These are phyloP conservation scores for Cryphonectria radicalis DNA, from an alignment of 2,329 filamentous ascomycete species.

Conservation along the genomic window DNA sequence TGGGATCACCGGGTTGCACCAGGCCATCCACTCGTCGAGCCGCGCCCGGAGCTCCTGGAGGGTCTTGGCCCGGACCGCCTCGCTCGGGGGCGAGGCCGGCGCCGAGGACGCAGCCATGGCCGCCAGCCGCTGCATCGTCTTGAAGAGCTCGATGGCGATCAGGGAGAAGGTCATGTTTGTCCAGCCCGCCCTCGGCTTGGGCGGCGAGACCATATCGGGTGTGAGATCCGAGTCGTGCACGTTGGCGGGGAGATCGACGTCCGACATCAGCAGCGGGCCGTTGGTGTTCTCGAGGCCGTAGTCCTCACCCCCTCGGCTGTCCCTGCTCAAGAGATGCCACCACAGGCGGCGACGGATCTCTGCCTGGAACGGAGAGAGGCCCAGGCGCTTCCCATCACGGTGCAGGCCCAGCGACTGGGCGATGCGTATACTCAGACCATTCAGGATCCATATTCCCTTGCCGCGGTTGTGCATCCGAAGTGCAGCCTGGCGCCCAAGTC, in stretches of 20 bases:
- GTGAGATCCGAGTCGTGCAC: conserved; percentile 57
- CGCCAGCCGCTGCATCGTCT: conserved; percentile 51
- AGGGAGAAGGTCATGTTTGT: conserved; percentile 62
- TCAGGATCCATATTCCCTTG: conserved; percentile 45
- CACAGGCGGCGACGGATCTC: conserved; percentile 58
- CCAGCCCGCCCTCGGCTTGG: conserved; percentile 52
- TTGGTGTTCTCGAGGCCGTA: conserved; percentile 47
- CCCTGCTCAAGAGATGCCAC: conserved; percentile 59
- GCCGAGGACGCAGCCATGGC: conserved; percentile 39
- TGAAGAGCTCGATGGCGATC: conserved; percentile 56
- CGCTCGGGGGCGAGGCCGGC: conserved; percentile 2
- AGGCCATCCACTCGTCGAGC: conserved; percentile 17
- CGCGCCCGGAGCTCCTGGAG: conserved; percentile 6
- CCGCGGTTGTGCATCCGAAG: conserved; percentile 41
- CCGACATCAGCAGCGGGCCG: conserved; percentile 45
- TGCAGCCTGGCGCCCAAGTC: conserved; percentile 35
- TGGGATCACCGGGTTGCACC: conserved; percentile 30
- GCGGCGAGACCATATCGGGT: conserved; percentile 52
- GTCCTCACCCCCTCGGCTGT: conserved; percentile 36
- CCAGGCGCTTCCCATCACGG: conserved; percentile 49
- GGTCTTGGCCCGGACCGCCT: conserved; percentile 35
- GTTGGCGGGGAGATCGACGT: conserved; percentile 53
- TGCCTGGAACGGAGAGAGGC: conserved; percentile 54
- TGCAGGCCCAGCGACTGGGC: conserved; percentile 50
- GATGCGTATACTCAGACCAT: conserved; percentile 50